These are phyloP conservation scores for Onygenales sp. DNA, from an alignment of 2,329 filamentous ascomycete species.

Conservation along the genomic window DNA sequence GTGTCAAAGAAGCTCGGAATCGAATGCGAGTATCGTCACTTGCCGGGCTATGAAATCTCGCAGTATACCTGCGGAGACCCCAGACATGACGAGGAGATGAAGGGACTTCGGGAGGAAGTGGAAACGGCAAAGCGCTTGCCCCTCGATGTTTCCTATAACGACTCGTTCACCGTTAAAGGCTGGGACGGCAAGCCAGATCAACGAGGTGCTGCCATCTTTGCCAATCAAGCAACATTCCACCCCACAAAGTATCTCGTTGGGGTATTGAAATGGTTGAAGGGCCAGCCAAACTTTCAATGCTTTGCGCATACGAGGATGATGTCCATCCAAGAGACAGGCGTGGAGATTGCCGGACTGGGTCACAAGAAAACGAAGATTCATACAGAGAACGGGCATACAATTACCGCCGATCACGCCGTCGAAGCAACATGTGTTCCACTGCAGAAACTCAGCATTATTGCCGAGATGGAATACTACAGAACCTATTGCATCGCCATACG, in stretches of 20 bases:
- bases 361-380: slow-evolving; percentile 38
- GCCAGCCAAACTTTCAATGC: slow-evolving; percentile 45
- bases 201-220: slow-evolving; percentile 40
- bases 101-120: slow-evolving; percentile 38
- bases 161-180: slow-evolving; percentile 40
- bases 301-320: slow-evolving; percentile 43
- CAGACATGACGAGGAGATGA: slow-evolving; percentile 38
- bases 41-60: slow-evolving; percentile 43
- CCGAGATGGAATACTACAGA: slow-evolving; percentile 44
- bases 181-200: slow-evolving; percentile 45
- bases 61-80: slow-evolving; percentile 36
- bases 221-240: slow-evolving; percentile 46
- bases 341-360: slow-evolving; percentile 35
- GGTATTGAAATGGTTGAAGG: slow-evolving; percentile 41
- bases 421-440: slow-evolving; percentile 48
- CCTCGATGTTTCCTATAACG: slow-evolving; percentile 28
- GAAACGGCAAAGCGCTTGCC: slow-evolving; percentile 36
- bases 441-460: slow-evolving; percentile 45
- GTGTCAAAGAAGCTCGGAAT: slow-evolving; percentile 41
- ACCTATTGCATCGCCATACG: slow-evolving; percentile 50
- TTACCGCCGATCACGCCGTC: slow-evolving; percentile 41
- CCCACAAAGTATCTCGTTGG: slow-evolving; percentile 48
- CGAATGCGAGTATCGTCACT: slow-evolving; percentile 46
- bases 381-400: slow-evolving; percentile 38
- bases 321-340: slow-evolving; percentile 40